Conservation (phyloP, 352 stramenopile species). For the Pythium grandisporangium region DNA sequence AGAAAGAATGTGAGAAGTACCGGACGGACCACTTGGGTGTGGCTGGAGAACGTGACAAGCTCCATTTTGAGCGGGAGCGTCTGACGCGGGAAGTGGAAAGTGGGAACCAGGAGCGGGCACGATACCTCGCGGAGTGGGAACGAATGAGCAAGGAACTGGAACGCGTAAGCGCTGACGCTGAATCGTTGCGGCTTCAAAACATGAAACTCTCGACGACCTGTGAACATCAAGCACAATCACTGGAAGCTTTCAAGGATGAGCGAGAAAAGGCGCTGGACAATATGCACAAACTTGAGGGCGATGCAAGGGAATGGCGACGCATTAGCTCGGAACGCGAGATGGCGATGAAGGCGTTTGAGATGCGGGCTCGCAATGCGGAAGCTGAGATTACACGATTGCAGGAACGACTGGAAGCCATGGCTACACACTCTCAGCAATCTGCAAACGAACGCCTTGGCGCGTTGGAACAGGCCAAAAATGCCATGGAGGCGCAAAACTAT, state of each 20-base stretch:
- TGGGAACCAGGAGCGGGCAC: constrained; percentile 31
- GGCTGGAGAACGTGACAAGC: constrained; percentile 39
- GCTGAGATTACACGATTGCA: constrained; percentile 27
- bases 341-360: constrained; percentile 29
- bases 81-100: constrained; percentile 34
- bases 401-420: constrained; percentile 25
- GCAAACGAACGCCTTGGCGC: constrained; percentile 44
- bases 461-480: constrained; percentile 40
- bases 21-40: constrained; percentile 34
- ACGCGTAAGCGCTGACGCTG: constrained; percentile 23
- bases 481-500: constrained; percentile 46
- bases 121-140: constrained; percentile 42
- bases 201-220: constrained; percentile 38
- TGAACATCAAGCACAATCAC: constrained; percentile 40
- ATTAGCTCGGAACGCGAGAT: constrained; percentile 27
- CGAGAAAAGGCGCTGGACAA: constrained; percentile 28
- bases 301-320: constrained; percentile 33
- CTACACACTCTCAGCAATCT: constrained; percentile 28
- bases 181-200: constrained; percentile 40
- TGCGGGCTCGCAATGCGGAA: constrained; percentile 28
- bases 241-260: constrained; percentile 37
- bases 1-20: constrained; percentile 48
- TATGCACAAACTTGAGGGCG: constrained; percentile 32
- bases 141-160: constrained; percentile 36
- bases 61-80: constrained; percentile 48